Percentiles rank a stretch among this genome's conserved stretches.
Evolutionary conservation across 1,284 basidiomycete genomes (phyloP).

Genomic region (Ustilago crameri): DNA sequence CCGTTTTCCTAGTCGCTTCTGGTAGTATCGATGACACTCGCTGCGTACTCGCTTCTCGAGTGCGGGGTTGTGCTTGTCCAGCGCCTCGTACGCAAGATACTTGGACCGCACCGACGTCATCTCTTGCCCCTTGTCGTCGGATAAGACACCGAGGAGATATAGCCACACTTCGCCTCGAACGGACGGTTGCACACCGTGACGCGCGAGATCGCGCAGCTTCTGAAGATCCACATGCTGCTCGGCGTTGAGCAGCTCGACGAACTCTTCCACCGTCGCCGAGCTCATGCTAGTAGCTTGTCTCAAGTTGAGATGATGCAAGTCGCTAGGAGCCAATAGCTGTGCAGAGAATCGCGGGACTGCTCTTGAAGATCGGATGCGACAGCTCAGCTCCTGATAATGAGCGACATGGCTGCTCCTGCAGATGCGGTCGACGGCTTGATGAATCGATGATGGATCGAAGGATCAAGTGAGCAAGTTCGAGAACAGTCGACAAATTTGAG

Average conservation of each 20-base stretch:
- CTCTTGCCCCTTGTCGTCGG: conserved; percentile 65
- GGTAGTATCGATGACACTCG: conserved; percentile 64
- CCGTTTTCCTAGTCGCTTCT: conserved; percentile 51
- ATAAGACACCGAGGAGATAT: conserved; percentile 66
- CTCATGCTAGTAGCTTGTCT: conserved; percentile 46
- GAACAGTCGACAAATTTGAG: too few species aligned
- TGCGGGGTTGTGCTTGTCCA: conserved; percentile 61
- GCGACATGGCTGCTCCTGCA: too few species aligned
- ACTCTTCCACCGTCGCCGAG: conserved; percentile 61
- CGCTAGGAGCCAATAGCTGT: too few species aligned
- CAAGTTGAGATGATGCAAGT: too few species aligned
- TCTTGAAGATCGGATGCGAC: too few species aligned
- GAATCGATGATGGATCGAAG: too few species aligned
- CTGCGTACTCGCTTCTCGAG: conserved; percentile 62
- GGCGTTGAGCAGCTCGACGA: conserved; percentile 62
- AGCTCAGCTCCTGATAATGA: too few species aligned
- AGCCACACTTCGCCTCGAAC: conserved; percentile 68
- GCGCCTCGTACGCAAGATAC: conserved; percentile 62
- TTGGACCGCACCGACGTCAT: conserved; percentile 66
- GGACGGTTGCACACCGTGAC: conserved; percentile 62
- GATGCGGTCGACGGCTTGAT: too few species aligned
- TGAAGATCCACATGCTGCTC: conserved; percentile 65
- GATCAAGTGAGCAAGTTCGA: too few species aligned
- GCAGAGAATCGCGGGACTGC: too few species aligned
- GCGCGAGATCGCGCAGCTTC: conserved; percentile 61